phyloP scores from a whole-genome alignment of 1,139 yeast genomes.

The Saccharomyces hybrid region DNA sequence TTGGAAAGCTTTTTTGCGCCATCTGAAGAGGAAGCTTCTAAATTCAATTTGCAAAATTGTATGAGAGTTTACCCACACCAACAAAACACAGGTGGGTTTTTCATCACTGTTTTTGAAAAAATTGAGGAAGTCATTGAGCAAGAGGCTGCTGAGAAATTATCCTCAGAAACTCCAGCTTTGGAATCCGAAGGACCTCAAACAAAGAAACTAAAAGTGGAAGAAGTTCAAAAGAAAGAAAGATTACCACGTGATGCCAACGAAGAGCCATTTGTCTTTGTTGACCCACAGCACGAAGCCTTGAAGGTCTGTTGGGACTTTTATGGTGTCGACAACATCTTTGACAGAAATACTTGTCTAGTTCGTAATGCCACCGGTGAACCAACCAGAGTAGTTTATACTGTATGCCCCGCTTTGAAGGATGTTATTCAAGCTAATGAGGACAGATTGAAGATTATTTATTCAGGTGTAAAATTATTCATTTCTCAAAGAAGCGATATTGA shows the following conservation, averaged over 20 bases:
- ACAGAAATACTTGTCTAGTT: conserved; percentile 61
- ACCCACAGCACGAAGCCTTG: conserved; percentile 57
- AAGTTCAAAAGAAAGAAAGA: conserved; percentile 47
- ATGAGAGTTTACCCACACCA: conserved; percentile 94
- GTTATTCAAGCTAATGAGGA: conserved; percentile 62
- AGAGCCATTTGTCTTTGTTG: conserved; percentile 82
- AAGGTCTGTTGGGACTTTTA: conserved; percentile 80
- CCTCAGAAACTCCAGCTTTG: conserved; percentile 6
- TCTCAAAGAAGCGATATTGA: conserved; percentile 76
- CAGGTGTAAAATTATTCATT: conserved; percentile 86
- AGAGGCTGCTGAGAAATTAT: conserved; percentile 13
- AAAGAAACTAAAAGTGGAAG: conserved; percentile 32
- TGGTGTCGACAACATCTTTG: conserved; percentile 58
- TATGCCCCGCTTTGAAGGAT: conserved; percentile 64
- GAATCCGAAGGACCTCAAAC: conserved; percentile 32
- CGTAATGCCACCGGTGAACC: conserved; percentile 97
- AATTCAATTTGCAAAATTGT: conserved; percentile 65
- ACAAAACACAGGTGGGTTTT: conserved; percentile 97
- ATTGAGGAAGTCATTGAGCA: conserved; percentile 30
- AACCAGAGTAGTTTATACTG: conserved; percentile 81
- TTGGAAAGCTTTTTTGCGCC: conserved; percentile 73
- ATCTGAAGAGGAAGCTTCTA: conserved; percentile 54
- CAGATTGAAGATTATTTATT: conserved; percentile 78
- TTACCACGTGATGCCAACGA: conserved; percentile 89
- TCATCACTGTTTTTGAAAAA: conserved; percentile 88